A percentile compares a stretch with the other conserved stretches of the same genome.
phyloP scores from a whole-genome alignment of 768 basidiomycete species.

The Lyophyllum semitale region DNA sequence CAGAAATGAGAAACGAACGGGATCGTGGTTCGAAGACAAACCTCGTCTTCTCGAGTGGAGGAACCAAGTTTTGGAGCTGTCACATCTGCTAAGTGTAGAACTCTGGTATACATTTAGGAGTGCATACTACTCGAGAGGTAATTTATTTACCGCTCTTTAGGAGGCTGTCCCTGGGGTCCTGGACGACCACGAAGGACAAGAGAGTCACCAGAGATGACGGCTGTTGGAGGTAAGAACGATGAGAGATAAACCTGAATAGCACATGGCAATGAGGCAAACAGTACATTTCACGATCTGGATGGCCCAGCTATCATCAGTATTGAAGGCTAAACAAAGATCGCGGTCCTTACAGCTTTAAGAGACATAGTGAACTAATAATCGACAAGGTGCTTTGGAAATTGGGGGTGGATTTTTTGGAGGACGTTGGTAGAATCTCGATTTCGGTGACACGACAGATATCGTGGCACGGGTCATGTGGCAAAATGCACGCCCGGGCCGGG shows the following conservation, averaged over 20 bases:
- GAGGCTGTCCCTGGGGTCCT: slow-evolving; percentile 80
- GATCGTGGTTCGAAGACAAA: slow-evolving; percentile 25
- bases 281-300: slow-evolving; percentile 63
- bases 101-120: slow-evolving; percentile 42
- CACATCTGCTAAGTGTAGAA: slow-evolving; percentile 89
- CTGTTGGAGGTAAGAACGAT: slow-evolving; percentile 37
- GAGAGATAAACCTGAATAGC: too few species aligned
- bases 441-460: slow-evolving; percentile 7
- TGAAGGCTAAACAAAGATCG: background rate
- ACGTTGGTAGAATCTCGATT: too few species aligned
- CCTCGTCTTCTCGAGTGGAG: slow-evolving; percentile 87
- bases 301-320: slow-evolving; percentile 1
- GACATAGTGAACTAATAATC: slow-evolving; percentile 49
- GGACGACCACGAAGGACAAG: slow-evolving; percentile 79
- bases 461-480: too few species aligned
- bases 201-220: slow-evolving; percentile 89
- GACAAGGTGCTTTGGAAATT: too few species aligned
- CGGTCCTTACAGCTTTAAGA: slow-evolving; percentile 67
- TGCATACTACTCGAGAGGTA: background rate
- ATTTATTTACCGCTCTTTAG: slow-evolving; percentile 77
- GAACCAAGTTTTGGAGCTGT: slow-evolving; percentile 84
- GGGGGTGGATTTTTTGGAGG: too few species aligned
- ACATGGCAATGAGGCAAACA: too few species aligned
- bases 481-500: too few species aligned
- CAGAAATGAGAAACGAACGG: slow-evolving; percentile 3